Evolutionary conservation across 148 eudicot genomes (phyloP).

Genomic region (Persicaria tinctoria): DNA sequence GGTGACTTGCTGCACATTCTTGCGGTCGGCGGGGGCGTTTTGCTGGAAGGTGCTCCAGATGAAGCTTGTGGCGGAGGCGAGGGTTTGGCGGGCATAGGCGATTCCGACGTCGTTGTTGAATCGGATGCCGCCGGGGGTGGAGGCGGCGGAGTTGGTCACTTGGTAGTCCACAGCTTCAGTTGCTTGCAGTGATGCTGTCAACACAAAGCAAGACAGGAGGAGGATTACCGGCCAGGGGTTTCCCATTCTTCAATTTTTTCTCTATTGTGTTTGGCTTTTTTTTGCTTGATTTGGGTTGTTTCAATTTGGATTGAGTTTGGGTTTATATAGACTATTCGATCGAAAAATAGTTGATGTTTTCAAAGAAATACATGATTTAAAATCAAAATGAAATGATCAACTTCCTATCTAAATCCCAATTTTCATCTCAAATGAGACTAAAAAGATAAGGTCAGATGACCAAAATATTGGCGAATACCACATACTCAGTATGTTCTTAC

Average conservation of each 20-base stretch:
- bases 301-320: too few relatives aligned
- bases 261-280: too few relatives aligned
- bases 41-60: slow-evolving; percentile 43
- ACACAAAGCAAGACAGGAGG: not conserved
- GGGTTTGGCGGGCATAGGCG: slow-evolving; percentile 20
- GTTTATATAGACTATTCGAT: too few relatives aligned
- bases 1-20: slow-evolving; percentile 16
- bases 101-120: slow-evolving; percentile 28
- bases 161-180: slow-evolving; percentile 21
- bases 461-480: too few relatives aligned
- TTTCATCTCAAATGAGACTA: too few relatives aligned
- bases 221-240: not conserved
- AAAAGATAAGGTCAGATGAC: too few relatives aligned
- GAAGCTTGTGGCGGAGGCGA: slow-evolving; percentile 25
- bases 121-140: slow-evolving; percentile 31
- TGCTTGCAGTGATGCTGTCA: not conserved
- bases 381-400: too few relatives aligned
- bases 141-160: slow-evolving; percentile 32
- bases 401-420: too few relatives aligned
- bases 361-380: too few relatives aligned
- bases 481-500: too few relatives aligned
- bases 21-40: slow-evolving; percentile 15
- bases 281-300: too few relatives aligned
- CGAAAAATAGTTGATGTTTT: too few relatives aligned
- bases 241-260: not conserved